These are phyloP conservation scores for Penicillium sp. DNA, from an alignment of 2,329 filamentous ascomycete species.

Conservation along the genomic window DNA sequence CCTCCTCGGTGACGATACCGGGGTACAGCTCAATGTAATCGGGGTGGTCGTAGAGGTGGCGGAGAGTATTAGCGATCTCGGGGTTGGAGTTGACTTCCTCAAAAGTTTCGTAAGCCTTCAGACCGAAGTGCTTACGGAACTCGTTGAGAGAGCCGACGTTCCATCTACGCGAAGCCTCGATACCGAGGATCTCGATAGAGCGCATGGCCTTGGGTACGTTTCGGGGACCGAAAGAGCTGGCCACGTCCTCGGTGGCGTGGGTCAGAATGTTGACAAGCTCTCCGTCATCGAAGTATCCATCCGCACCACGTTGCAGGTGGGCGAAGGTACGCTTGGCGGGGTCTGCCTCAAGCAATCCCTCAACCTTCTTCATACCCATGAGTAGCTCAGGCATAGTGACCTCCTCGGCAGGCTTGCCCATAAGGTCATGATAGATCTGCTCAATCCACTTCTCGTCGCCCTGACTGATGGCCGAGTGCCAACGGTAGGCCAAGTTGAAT, in stretches of 20 bases:
- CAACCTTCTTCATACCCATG: constrained; percentile 61
- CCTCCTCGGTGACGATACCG: constrained; percentile 71
- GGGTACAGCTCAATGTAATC: constrained; percentile 80
- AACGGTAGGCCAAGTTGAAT: constrained; percentile 85
- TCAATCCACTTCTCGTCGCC: constrained; percentile 80
- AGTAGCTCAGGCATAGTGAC: constrained; percentile 62
- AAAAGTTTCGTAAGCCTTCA: constrained; percentile 73
- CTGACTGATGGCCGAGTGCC: constrained; percentile 75
- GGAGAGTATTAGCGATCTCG: constrained; percentile 63
- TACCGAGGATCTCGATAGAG: constrained; percentile 75
- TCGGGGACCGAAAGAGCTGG: constrained; percentile 64
- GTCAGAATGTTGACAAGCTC: constrained; percentile 70
- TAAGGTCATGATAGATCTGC: constrained; percentile 62
- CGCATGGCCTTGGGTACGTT: constrained; percentile 73
- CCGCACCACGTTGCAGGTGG: constrained; percentile 59
- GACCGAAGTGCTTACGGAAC: constrained; percentile 76
- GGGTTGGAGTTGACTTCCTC: constrained; percentile 81
- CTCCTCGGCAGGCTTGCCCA: constrained; percentile 58
- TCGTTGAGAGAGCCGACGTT: constrained; percentile 77
- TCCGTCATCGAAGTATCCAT: constrained; percentile 72
- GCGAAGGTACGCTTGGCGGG: constrained; percentile 68
- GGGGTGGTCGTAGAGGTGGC: constrained; percentile 65
- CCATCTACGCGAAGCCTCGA: constrained; percentile 74
- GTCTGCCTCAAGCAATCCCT: constrained; percentile 60
- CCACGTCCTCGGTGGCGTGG: constrained; percentile 68